Evolutionary conservation across 2,329 filamentous ascomycete genomes (phyloP).

Genomic region (Gremmenia infestans): DNA sequence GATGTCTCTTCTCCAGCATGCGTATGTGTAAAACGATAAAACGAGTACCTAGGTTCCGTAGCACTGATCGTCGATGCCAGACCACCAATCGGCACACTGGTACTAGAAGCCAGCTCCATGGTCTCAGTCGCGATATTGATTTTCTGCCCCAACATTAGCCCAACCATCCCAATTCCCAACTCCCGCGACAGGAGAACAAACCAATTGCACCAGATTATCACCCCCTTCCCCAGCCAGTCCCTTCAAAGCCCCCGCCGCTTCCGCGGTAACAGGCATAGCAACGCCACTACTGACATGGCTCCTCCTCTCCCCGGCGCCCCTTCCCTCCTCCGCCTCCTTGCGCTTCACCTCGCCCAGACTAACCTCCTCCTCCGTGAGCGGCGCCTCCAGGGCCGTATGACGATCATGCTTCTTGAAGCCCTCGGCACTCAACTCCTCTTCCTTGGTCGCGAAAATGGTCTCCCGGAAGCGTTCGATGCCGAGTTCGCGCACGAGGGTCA

Average conservation of each 20-base stretch:
- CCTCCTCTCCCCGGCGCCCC: constrained; percentile 57
- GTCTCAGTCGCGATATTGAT: constrained; percentile 67
- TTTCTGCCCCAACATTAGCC: constrained; percentile 43
- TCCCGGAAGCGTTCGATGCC: constrained; percentile 75
- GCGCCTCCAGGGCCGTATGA: constrained; percentile 59
- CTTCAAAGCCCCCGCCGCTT: constrained; percentile 59
- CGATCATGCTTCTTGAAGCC: constrained; percentile 71
- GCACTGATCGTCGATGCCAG: constrained; percentile 57
- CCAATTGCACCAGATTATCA: constrained; percentile 58
- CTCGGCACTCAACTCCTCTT: constrained; percentile 61
- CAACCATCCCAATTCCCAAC: not conserved
- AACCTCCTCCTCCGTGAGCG: constrained; percentile 74
- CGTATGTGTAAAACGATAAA: constrained; percentile 64
- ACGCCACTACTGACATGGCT: constrained; percentile 41
- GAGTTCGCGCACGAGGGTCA: constrained; percentile 71
- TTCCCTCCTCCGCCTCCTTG: constrained; percentile 68
- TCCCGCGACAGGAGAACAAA: constrained; percentile 36
- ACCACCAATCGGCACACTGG: constrained; percentile 50
- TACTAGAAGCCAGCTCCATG: constrained; percentile 56
- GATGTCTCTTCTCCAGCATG: constrained; percentile 47
- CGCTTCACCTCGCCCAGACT: constrained; percentile 67
- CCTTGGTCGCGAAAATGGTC: constrained; percentile 65
- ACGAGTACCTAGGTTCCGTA: constrained; percentile 70
- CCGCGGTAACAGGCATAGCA: constrained; percentile 49
- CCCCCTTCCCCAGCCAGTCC: constrained; percentile 48